These are phyloP conservation scores for Lentinula sp. DNA, from an alignment of 768 basidiomycete species.

Conservation along the genomic window DNA sequence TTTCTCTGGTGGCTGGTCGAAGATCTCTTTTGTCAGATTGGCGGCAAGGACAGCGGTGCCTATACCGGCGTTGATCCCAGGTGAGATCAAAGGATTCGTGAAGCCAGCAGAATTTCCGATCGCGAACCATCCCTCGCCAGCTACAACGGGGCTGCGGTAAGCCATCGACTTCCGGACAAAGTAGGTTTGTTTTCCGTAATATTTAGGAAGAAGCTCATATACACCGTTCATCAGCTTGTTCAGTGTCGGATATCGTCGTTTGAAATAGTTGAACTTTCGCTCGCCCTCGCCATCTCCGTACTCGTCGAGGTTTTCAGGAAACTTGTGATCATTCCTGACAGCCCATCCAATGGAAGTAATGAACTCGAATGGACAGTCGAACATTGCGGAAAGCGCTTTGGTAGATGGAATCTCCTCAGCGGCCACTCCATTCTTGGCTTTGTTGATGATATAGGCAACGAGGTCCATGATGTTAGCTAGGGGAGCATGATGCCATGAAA, in stretches of 20 bases:
- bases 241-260: slow-evolving; percentile 7
- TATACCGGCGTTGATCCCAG: slow-evolving; percentile 12
- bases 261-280: slow-evolving; percentile 11
- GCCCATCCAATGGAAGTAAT: slow-evolving; percentile 11
- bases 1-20: not conserved
- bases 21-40: not conserved
- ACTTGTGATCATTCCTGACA: slow-evolving; percentile 6
- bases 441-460: slow-evolving; percentile 8
- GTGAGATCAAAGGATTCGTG: slow-evolving; percentile 11
- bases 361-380: slow-evolving; percentile 9
- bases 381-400: slow-evolving; percentile 9
- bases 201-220: slow-evolving; percentile 7
- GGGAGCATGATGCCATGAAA: slow-evolving; percentile 10
- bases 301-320: slow-evolving; percentile 6
- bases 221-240: not conserved
- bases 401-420: slow-evolving; percentile 4
- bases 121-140: slow-evolving; percentile 10
- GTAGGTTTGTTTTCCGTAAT: slow-evolving; percentile 7
- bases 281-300: slow-evolving; percentile 10
- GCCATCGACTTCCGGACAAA: slow-evolving; percentile 10
- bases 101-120: slow-evolving; percentile 9
- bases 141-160: slow-evolving; percentile 9
- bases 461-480: slow-evolving; percentile 10
- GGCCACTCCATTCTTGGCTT: slow-evolving; percentile 8
- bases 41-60: slow-evolving; percentile 7